Evolutionary conservation across 768 basidiomycete species (phyloP), one percentile per base, ranked within the genome.

Genomic region (Leccinum subtestaceum): DNA sequence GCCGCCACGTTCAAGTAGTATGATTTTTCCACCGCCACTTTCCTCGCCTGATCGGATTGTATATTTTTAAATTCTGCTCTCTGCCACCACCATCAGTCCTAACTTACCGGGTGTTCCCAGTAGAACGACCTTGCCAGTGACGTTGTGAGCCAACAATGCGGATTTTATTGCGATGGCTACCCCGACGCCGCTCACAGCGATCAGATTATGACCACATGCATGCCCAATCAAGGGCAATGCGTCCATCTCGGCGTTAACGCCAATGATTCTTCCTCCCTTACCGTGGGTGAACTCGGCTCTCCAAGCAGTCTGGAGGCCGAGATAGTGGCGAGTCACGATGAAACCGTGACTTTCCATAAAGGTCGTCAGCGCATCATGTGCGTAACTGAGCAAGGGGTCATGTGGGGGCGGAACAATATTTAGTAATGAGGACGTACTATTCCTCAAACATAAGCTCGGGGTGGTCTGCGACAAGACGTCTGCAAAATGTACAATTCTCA

Each of bases 141-240:
- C 76, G 64, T 83, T 75, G 69, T 86, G 83, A 54, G 80, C 76
- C 72, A 84, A 75, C 60, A 93, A 69, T 27, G 87, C 89, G 53
- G 84, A 79, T 69, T 86, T 87, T 54, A 92, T 79, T 34, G 88
- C 88, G 56, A 93, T 72, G 31, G 90, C 89, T 47, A 86, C 76
- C 38, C 86, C 91, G 34, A 89, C 84, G 43, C 90, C 91, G 62
- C 84, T 83, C 65, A 87, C 81, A 49, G 91, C 91, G 63, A 92
- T 92, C 61, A 93, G 78, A 71, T 93, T 92, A 72, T 93, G 91
- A 1, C 91, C 91, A 67, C 91, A 93, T 0, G 83, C 89, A 69
- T 84, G 82, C 4, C 82, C 82, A 53, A 84, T 77, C 38, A 76
- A 70, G n/a, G 81, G 81, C 21, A 84, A 72, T 5, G 82, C 81